These are phyloP conservation scores for Claviceps quebecensis DNA, from an alignment of 2,329 filamentous ascomycete species.

Conservation along the genomic window DNA sequence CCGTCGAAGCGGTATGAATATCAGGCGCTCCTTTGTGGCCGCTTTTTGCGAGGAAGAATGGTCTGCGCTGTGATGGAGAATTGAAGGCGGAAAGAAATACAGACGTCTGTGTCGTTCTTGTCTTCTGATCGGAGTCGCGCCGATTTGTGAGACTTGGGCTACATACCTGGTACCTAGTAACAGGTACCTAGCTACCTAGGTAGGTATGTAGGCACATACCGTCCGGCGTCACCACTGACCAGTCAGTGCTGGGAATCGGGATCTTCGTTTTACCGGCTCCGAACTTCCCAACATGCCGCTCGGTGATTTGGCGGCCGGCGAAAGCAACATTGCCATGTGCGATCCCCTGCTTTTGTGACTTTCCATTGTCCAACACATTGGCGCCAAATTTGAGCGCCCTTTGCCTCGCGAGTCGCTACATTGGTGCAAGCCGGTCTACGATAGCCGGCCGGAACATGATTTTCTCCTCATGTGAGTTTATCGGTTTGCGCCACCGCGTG, in stretches of 20 bases:
- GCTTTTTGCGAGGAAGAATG: background rate
- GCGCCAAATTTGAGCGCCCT: constrained; percentile 1
- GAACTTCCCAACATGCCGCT: background rate
- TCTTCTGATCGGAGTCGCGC: background rate
- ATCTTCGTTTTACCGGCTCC: constrained; percentile 9
- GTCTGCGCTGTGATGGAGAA: background rate
- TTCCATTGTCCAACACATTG: background rate
- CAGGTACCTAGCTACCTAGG: too few relatives aligned
- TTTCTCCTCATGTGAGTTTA: constrained; percentile 9
- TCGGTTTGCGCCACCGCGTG: too few relatives aligned
- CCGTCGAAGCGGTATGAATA: constrained; percentile 2
- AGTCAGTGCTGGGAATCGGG: constrained; percentile 1
- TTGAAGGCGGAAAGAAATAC: too few relatives aligned
- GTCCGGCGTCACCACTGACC: too few relatives aligned
- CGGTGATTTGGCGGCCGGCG: constrained; percentile 2
- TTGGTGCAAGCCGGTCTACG: background rate
- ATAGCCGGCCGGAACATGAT: constrained; percentile 9
- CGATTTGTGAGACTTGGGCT: background rate
- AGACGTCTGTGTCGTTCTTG: background rate
- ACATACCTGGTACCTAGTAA: too few relatives aligned
- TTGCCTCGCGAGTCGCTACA: background rate
- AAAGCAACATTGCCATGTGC: constrained; percentile 1
- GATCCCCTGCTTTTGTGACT: background rate
- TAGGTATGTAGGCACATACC: too few relatives aligned
- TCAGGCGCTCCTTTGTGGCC: background rate